Evolutionary conservation across 2,329 filamentous ascomycete species (phyloP), one percentile per base, ranked within the genome.

Genomic region (Aspergillus eucalypticola): DNA sequence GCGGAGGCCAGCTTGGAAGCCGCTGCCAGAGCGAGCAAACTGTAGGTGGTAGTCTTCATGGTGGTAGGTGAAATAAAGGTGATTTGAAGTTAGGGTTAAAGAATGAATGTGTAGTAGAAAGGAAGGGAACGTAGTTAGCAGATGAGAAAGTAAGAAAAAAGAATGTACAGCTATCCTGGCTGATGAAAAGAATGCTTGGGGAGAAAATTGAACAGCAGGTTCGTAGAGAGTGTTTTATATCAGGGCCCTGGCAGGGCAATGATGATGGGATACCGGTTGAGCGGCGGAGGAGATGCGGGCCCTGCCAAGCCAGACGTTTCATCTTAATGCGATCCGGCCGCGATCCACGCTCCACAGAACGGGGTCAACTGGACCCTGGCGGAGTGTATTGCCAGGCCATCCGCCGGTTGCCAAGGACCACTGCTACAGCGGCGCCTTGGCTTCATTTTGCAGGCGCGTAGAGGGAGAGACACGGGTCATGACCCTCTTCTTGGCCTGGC

Each of bases 11-110:
- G 60, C 55, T 62, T 65, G 27, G 66, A 60, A 42, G 63, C 62
- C 49, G 66, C 66, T 66, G 66, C 66, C 64, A 67, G 66, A 66
- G 66, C 66, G 63, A 67, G 63, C 54, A 67, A 46, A 49, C 66
- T 60, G 56, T 60, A 62, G 32, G 63, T 59, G 32, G 58, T 59
- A 49, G 61, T 44, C 64, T 66, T 67, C 66, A 67, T 67, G 11
- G 27, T 49, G 27, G 48, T 29, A 64, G 53, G 58, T 56, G 58
- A 56, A 50, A 59, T 41, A 53, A 38, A 41, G 39, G 39, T 23
- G 52, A 17, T 46, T 46, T 56, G 50, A 53, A 56, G 42, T 42
- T 48, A 25, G 55, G 52, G 57, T 50, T 35, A 46, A 38, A 51
- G 44, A 54, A 48, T 44, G 38, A 44, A 44, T 52, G 51, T 53